Evolutionary conservation across 495 filamentous ascomycete genomes (phyloP).

Genomic region (Aspergillus saccharolyticus): DNA sequence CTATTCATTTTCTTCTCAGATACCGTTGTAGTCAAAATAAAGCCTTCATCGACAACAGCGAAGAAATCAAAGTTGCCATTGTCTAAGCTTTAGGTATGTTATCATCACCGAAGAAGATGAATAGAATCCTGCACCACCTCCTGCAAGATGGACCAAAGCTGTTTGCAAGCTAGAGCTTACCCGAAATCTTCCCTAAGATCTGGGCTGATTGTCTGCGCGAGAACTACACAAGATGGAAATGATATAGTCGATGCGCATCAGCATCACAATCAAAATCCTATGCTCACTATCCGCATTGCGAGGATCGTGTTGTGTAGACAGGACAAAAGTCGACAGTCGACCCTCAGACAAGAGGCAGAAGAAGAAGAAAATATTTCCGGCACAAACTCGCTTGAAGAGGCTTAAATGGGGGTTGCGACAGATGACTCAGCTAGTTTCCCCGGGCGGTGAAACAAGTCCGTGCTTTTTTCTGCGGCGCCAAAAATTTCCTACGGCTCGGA

Average conservation of each 20-base stretch:
- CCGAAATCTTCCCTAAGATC: constrained; percentile 21
- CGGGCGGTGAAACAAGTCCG: constrained; percentile 9
- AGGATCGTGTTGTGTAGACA: constrained; percentile 1
- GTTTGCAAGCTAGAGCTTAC: constrained; percentile 21
- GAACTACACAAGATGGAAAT: constrained; percentile 12
- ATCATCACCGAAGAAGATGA: constrained; percentile 37
- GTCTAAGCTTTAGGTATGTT: constrained; percentile 44
- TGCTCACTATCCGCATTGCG: constrained; percentile 4
- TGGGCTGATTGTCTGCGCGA: constrained; percentile 5
- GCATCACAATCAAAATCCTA: constrained; percentile 1
- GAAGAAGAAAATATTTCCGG: constrained; percentile 17
- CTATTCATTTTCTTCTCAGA: constrained; percentile 63
- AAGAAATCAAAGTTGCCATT: constrained; percentile 65
- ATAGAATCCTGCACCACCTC: constrained; percentile 7
- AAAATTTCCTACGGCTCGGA: constrained; percentile 2
- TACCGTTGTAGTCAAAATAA: constrained; percentile 96
- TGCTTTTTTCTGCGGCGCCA: constrained; percentile 7
- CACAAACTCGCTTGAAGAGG: constrained; percentile 13
- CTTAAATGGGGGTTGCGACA: constrained; percentile 25
- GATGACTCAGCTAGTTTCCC: constrained; percentile 30
- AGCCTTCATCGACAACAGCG: constrained; percentile 67
- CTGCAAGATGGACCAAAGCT: constrained; percentile 8
- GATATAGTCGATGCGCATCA: constrained; percentile 9
- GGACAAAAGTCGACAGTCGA: constrained; percentile 2
- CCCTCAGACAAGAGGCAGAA: constrained; percentile 11